Evolutionary conservation across 345 rosid genomes (phyloP).

Genomic region (Eucalyptus curtisii): DNA sequence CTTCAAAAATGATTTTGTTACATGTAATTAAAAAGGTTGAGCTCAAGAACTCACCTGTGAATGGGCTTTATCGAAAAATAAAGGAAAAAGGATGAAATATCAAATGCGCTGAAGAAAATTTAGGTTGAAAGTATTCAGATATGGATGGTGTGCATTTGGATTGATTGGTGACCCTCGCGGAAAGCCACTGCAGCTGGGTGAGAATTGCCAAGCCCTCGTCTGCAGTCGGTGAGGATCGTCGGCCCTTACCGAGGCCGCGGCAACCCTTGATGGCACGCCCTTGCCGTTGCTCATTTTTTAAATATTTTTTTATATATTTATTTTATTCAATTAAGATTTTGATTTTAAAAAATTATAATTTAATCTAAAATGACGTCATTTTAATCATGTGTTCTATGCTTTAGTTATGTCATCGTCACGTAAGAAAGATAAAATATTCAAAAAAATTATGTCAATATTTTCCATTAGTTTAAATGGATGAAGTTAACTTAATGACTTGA

Average conservation of each 20-base stretch:
- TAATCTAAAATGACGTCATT: fast-evolving
- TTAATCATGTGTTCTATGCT: no score
- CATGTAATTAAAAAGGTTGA: not conserved
- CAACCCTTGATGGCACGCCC: fast-evolving
- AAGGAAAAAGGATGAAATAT: no score
- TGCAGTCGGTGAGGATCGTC: fast-evolving
- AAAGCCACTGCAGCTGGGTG: fast-evolving
- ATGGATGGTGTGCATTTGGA: no score
- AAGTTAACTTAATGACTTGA: not conserved
- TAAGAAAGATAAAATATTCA: no score
- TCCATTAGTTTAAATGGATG: not conserved
- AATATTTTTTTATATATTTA: no score
- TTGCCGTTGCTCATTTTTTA: no score
- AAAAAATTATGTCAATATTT: fast-evolving
- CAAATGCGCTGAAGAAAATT: no score
- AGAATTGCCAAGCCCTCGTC: fast-evolving
- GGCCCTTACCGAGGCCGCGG: fast-evolving
- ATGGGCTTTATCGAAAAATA: not conserved
- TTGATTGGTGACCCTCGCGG: no score
- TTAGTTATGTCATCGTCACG: fast-evolving
- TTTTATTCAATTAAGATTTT: no score
- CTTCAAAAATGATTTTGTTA: not conserved
- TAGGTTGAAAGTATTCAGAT: no score
- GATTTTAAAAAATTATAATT: no score
- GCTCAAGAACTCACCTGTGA: not conserved